Evolutionary conservation across 352 stramenopile genomes (phyloP), one percentile per base, ranked within the genome.

Genomic region (Globisporangium barbulae): DNA sequence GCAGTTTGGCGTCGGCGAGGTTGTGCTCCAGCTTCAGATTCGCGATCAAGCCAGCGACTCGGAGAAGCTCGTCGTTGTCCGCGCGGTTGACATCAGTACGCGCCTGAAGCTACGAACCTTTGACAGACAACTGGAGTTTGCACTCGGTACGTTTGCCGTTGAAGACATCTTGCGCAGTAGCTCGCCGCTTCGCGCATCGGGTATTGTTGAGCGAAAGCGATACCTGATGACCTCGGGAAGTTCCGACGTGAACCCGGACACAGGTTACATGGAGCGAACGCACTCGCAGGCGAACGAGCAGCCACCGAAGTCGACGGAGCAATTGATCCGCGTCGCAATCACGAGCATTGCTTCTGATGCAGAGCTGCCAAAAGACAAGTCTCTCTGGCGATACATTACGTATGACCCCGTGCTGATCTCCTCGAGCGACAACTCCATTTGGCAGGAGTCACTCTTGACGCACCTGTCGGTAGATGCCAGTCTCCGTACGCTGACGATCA

Each of bases 371-470:
- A 89, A 91, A 55, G 73, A 90, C 57, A 73, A 68, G 19, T 42
- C 48, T 0, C 30, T 83, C 13, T 91, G 85, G 81, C 66, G 68
- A 17, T 50, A 79, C 54, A 71, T 79, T 59, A 71, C 75, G 1
- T 76, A 81, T 42, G 68, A 75, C 7, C 59, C 73, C 12, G 65
- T 82, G 25, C 63, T 67, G n/a, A 45, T 65, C 30, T 69, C 71
- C 53, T 67, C 58, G 21, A 64, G 69, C 44, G 70, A 78, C 22
- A 69, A 77, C n/a, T 76, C 76, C 9, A 73, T 93, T 41, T 93
- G 84, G 86, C 83, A 93, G 63, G 81, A 93, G 52, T 70, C 79
- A 9, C 71, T 95, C 9, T 58, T 93, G 47, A 91, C 83, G 1
- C 66, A 70, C 9, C 64, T 94, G 15, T 94, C 87, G 6, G 64